Evolutionary conservation across 73 alveolate species (phyloP).

Genomic region (Paramecium octaurelia): DNA sequence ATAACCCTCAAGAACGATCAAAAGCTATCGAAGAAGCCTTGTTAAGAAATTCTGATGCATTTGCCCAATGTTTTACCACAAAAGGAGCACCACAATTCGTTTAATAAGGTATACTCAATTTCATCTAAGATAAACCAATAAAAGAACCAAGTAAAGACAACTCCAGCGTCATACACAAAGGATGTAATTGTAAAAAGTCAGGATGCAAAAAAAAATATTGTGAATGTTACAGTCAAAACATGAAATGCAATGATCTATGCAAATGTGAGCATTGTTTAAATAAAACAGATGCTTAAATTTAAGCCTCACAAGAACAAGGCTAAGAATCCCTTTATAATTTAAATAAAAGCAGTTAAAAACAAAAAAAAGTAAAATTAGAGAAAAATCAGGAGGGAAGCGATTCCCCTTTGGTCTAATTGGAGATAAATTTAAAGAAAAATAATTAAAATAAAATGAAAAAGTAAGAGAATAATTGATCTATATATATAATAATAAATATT

Average conservation of each 20-base stretch:
- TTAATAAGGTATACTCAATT: neutral
- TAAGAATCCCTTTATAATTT: neutral
- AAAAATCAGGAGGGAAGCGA: neutral
- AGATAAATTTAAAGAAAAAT: neutral
- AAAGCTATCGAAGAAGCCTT: slow-evolving; percentile 54
- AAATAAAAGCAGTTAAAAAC: neutral
- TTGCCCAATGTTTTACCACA: neutral
- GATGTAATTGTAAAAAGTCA: slow-evolving; percentile 75
- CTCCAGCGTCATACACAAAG: neutral
- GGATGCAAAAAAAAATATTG: slow-evolving; percentile 77
- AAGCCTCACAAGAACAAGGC: neutral
- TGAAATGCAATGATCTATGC: slow-evolving; percentile 66
- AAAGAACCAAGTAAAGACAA: neutral
- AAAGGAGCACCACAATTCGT: neutral
- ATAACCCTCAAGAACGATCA: neutral
- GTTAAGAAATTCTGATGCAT: slow-evolving; percentile 54
- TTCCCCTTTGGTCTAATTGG: neutral
- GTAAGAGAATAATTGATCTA: neutral
- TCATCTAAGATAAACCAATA: neutral
- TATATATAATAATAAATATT: neutral
- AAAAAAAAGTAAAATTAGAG: neutral
- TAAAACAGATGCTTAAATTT: neutral
- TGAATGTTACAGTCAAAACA: slow-evolving; percentile 68
- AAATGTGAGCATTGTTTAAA: slow-evolving; percentile 56
- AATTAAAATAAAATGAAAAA: neutral